Evolutionary conservation across 768 basidiomycete genomes (phyloP), one percentile per base, ranked within the genome.

Genomic region (Sistotremastrum niveocremeum): DNA sequence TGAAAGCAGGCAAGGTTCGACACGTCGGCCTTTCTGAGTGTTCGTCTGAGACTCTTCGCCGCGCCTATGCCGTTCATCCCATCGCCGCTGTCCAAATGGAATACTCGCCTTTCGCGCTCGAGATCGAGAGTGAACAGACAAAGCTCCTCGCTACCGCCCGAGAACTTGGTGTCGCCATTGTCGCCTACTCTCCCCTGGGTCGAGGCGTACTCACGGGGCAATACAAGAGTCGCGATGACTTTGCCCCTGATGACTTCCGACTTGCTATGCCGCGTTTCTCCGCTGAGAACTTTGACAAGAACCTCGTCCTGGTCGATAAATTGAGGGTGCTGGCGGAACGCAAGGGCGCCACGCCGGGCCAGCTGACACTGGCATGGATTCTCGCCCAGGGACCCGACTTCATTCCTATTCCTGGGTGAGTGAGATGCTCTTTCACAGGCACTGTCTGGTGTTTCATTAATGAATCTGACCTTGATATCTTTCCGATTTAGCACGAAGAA

Each of bases 1-100:
- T 75, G 43, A 68, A 73, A 34, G 48, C 52, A 49, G 72, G 71
- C 1, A 75, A 71, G 54, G 65, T 73, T 43, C 69, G 66, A 45
- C 66, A 72, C 54, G 51, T 78, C 7, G 74, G 77, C 1, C 65
- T 77, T 38, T 76, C 72, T 20, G 76, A 78, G 53, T 60, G 66
- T 46, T 71, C 71, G 3, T 62, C 68, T 1, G 46, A 49, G 3
- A 70, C 71, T 2, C 61, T 77, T 29, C 68, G 72, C 29, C 68
- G 75, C 10, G 76, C 74, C 7, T 66, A 65, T 36, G 65, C 67
- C 6, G 56, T 75, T 7, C 74, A 75, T 43, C 71, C 71, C 5
- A 73, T 76, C 32, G 47, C 71, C 1, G 68, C 70, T 0, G 56
- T 75, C 7, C 70, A 76, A 56, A 61, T 73, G 32, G 72, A 76